Evolutionary conservation across 1,284 basidiomycete genomes (phyloP).

Genomic region (Leucocoprinus gongylophorus): DNA sequence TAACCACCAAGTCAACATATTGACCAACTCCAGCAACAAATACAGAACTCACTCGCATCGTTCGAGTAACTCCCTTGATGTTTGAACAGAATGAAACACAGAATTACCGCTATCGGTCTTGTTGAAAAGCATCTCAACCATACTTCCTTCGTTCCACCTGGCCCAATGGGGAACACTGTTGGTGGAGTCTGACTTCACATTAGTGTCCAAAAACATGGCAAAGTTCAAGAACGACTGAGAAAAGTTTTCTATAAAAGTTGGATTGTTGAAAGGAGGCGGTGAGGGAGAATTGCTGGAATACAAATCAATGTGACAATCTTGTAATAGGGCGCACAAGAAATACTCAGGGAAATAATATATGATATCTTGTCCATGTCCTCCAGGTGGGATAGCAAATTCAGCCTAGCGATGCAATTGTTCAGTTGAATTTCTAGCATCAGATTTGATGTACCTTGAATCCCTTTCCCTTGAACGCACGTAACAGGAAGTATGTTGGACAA

Average conservation of each 20-base stretch:
- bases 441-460: conserved; percentile 28
- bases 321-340: not conserved
- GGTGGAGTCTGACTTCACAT: conserved; percentile 23
- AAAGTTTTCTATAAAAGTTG: conserved; percentile 34
- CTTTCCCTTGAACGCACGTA: conserved; percentile 23
- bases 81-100: not conserved
- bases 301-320: not conserved
- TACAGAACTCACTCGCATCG: conserved; percentile 12
- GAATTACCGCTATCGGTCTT: conserved; percentile 17
- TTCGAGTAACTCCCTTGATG: conserved; percentile 2
- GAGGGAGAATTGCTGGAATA: conserved; percentile 3
- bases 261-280: conserved; percentile 29
- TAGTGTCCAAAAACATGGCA: conserved; percentile 30
- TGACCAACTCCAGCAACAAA: not conserved
- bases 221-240: conserved; percentile 36
- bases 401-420: conserved; percentile 18
- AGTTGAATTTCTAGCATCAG: not conserved
- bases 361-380: conserved; percentile 27
- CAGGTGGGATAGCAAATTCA: conserved; percentile 35
- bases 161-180: conserved; percentile 21
- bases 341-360: conserved; percentile 29
- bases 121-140: conserved; percentile 25
- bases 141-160: conserved; percentile 11
- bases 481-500: conserved; percentile 31
- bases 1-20: not conserved